A percentile compares a stretch with the other conserved stretches of the same genome.
phyloP scores from a whole-genome alignment of 805 yeast genomes.

The Ogataea methanolica region DNA sequence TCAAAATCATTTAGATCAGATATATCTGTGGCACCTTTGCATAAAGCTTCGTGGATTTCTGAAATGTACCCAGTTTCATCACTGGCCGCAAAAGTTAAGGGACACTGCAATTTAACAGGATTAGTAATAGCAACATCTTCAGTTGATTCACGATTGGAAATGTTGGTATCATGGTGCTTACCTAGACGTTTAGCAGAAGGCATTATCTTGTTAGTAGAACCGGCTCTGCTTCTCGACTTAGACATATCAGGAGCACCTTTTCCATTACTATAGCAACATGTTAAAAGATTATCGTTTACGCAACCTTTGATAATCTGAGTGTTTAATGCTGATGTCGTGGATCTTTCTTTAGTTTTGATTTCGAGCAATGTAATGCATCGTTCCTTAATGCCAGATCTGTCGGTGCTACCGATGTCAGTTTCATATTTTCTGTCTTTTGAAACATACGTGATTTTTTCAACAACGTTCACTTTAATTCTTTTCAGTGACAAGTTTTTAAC shows the following conservation, averaged over 20 bases:
- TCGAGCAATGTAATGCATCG: conserved; percentile 58
- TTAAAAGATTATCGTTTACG: conserved; percentile 56
- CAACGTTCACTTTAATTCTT: conserved; percentile 58
- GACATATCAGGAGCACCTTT: conserved; percentile 1
- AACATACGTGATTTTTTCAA: conserved; percentile 61
- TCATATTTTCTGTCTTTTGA: conserved; percentile 51
- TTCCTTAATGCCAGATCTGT: conserved; percentile 38
- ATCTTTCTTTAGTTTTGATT: conserved; percentile 49
- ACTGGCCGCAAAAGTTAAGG: conserved; percentile 28
- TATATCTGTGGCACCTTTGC: conserved; percentile 20
- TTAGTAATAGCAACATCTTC: conserved; percentile 31
- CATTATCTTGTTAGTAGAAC: conserved; percentile 10
- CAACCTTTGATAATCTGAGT: conserved; percentile 57
- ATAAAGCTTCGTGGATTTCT: conserved; percentile 22
- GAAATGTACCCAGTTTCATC: conserved; percentile 26
- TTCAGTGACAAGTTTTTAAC: conserved; percentile 58
- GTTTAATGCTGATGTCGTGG: conserved; percentile 35
- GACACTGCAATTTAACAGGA: conserved; percentile 34
- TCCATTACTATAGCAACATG: conserved; percentile 44
- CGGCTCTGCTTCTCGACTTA: conserved; percentile 16
- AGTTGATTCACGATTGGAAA: background rate
- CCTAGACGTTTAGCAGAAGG: conserved; percentile 9
- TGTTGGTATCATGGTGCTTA: background rate
- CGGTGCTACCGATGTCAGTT: conserved; percentile 44
- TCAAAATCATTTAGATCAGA: conserved; percentile 18